Conservation (phyloP, 2,329 filamentous ascomycete species). For the Curvularia sp. region DNA sequence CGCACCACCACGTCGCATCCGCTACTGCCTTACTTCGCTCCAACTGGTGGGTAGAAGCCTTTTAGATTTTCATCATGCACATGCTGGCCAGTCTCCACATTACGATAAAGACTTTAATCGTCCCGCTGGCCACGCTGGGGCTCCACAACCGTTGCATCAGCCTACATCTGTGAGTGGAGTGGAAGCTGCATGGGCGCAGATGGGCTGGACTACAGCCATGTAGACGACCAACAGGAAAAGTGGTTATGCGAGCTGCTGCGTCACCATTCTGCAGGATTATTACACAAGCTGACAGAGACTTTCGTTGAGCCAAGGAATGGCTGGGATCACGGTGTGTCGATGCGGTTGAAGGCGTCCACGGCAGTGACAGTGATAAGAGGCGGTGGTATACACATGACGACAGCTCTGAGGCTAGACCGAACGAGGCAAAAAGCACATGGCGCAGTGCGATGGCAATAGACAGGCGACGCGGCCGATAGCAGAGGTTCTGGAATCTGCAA, state of each 20-base stretch:
- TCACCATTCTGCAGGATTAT: slow-evolving; percentile 20
- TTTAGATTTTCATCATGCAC: slow-evolving; percentile 32
- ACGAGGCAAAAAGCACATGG: slow-evolving; percentile 29
- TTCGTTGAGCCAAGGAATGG: slow-evolving; percentile 2
- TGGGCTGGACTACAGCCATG: slow-evolving; percentile 15
- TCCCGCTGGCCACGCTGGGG: slow-evolving; percentile 27
- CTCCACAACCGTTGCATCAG: slow-evolving; percentile 34
- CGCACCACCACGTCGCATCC: slow-evolving; percentile 34
- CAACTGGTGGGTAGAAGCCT: slow-evolving; percentile 22
- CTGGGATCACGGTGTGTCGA: slow-evolving; percentile 3
- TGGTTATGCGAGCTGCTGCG: slow-evolving; percentile 24
- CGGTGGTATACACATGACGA: background rate
- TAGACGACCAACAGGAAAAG: slow-evolving; percentile 15
- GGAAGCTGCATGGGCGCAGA: slow-evolving; percentile 27
- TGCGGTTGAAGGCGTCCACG: slow-evolving; percentile 9
- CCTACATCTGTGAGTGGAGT: slow-evolving; percentile 27
- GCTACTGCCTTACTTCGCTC: slow-evolving; percentile 12
- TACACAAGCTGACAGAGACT: slow-evolving; percentile 1
- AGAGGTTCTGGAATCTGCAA: slow-evolving; percentile 35
- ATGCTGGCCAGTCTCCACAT: slow-evolving; percentile 24
- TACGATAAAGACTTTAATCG: slow-evolving; percentile 37
- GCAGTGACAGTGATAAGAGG: slow-evolving; percentile 14
- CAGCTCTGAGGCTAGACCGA: slow-evolving; percentile 16
- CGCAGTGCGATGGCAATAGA: slow-evolving; percentile 15
- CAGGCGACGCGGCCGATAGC: slow-evolving; percentile 26